phyloP scores from a whole-genome alignment of 805 yeast genomes.

The Helenozyma rhizophorensis region DNA sequence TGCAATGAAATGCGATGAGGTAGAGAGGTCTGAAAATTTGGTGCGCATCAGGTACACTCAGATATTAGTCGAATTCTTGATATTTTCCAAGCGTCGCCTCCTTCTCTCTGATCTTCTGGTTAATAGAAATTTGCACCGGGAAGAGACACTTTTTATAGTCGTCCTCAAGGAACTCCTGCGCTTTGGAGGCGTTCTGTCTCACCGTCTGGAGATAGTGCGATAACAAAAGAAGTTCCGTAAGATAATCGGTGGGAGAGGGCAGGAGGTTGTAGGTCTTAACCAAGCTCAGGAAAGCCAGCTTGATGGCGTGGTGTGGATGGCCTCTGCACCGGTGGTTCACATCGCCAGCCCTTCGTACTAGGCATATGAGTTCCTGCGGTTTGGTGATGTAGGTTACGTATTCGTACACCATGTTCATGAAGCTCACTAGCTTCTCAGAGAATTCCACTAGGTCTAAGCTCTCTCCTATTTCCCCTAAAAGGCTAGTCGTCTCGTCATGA shows the following conservation, averaged over 20 bases:
- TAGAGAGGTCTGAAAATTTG: too few relatives aligned
- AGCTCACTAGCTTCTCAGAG: conserved; percentile 5
- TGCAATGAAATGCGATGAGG: conserved; percentile 1
- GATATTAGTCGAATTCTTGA: conserved; percentile 4
- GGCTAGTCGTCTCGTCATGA: conserved; percentile 1
- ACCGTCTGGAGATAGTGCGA: conserved; percentile 7
- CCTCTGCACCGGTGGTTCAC: conserved; percentile 7
- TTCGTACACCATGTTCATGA: conserved; percentile 6
- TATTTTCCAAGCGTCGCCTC: conserved; percentile 10
- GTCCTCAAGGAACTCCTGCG: conserved; percentile 6
- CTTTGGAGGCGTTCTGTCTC: conserved; percentile 5
- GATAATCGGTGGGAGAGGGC: conserved; percentile 4
- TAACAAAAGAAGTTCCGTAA: conserved; percentile 3
- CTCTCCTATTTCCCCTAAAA: conserved; percentile 4
- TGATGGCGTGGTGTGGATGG: conserved; percentile 8
- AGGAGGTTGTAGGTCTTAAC: conserved; percentile 5
- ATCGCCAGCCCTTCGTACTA: conserved; percentile 4
- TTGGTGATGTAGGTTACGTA: conserved; percentile 7
- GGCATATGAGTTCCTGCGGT: conserved; percentile 10
- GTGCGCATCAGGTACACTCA: neutral
- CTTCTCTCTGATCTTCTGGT: conserved; percentile 6
- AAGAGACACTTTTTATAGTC: conserved; percentile 8
- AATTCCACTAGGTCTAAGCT: conserved; percentile 7
- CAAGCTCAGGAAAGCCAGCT: conserved; percentile 7
- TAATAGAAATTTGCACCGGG: conserved; percentile 9